Evolutionary conservation across 2,329 filamentous ascomycete genomes (phyloP).

Genomic region (Neofusicoccum umdonicola): DNA sequence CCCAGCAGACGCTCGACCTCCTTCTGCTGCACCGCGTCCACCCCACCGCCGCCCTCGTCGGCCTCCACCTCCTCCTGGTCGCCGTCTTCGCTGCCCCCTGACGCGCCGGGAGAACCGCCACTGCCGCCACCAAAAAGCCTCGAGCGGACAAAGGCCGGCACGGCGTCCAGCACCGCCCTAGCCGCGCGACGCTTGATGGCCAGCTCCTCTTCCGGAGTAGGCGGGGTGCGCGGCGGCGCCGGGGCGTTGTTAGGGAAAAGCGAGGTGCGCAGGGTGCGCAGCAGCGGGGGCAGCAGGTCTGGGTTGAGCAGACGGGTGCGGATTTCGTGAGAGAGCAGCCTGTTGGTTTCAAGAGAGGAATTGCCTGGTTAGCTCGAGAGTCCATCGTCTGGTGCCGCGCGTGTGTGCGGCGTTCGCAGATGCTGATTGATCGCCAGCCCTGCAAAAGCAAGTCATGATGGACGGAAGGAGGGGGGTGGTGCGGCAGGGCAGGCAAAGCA

Average conservation of each 20-base stretch:
- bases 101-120: background rate
- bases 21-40: conserved; percentile 18
- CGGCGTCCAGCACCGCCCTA: conserved; percentile 50
- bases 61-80: background rate
- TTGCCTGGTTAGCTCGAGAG: background rate
- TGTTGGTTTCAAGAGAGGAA: conserved; percentile 25
- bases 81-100: background rate
- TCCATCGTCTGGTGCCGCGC: no score
- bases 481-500: conserved; percentile 4
- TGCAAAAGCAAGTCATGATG: background rate
- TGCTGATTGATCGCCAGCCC: background rate
- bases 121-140: conserved; percentile 27
- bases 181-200: conserved; percentile 67
- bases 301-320: conserved; percentile 43
- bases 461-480: background rate
- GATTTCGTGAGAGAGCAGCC: conserved; percentile 47
- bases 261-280: conserved; percentile 70
- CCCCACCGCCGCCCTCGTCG: conserved; percentile 18
- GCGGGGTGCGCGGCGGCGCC: conserved; percentile 60
- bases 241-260: conserved; percentile 85
- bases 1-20: conserved; percentile 61
- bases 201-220: conserved; percentile 59
- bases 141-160: conserved; percentile 45
- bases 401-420: background rate
- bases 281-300: conserved; percentile 45